A percentile compares a stretch with the other conserved stretches of the same genome.
These are phyloP conservation scores for Naganishia friedmannii DNA, from an alignment of 768 basidiomycete species.

Conservation along the genomic window DNA sequence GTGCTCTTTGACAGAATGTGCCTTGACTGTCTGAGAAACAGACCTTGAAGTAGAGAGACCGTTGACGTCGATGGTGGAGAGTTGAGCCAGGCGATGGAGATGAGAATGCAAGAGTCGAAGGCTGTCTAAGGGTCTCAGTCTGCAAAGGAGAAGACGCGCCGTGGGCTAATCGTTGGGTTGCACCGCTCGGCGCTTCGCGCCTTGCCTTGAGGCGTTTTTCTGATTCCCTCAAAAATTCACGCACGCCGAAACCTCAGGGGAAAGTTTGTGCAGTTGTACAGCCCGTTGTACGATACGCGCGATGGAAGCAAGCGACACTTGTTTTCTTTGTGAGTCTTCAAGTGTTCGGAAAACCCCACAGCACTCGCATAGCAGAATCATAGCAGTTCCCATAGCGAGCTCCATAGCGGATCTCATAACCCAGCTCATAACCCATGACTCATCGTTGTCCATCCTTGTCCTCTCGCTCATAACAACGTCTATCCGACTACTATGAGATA, in stretches of 20 bases:
- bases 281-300: background rate
- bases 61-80: background rate
- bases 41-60: background rate
- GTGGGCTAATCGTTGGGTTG: background rate
- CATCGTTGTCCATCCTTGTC: no score
- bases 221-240: background rate
- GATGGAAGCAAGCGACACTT: conserved; percentile 5
- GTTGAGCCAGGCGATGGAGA: background rate
- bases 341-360: no score
- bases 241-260: background rate
- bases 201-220: background rate
- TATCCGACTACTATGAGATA: no score
- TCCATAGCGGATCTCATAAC: no score
- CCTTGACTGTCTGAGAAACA: background rate
- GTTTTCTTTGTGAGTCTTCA: background rate
- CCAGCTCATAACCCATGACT: no score
- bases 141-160: background rate
- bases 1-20: background rate
- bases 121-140: background rate
- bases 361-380: no score
- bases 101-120: background rate
- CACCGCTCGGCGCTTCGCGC: background rate
- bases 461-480: no score
- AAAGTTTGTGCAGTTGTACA: background rate
- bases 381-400: no score